A percentile compares a stretch with the other conserved stretches of the same genome.
Evolutionary conservation across 306 rosid genomes (phyloP).

Genomic region (Prunus kanzakura): DNA sequence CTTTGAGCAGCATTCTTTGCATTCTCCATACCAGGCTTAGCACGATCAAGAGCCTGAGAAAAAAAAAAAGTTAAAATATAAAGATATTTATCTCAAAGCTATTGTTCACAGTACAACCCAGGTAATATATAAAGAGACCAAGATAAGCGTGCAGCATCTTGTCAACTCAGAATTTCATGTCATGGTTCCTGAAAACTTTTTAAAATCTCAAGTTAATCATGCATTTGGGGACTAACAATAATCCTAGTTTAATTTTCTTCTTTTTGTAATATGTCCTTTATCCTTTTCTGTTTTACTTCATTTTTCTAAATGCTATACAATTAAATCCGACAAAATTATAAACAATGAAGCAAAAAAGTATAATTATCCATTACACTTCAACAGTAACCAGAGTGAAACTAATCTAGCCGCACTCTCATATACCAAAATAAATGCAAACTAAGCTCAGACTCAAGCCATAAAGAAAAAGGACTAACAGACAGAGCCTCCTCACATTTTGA

Average conservation of each 20-base stretch:
- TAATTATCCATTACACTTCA: no score
- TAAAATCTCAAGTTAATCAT: not conserved
- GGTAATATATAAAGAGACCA: not conserved
- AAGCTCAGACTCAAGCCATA: not conserved
- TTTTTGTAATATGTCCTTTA: no score
- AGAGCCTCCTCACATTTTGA: no score
- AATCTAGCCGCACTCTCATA: not conserved
- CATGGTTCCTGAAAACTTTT: not conserved
- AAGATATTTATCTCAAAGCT: not conserved
- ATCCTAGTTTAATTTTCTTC: no score
- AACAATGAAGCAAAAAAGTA: no score
- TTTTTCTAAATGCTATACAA: no score
- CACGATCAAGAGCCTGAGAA: conserved; percentile 78
- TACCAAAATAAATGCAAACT: not conserved
- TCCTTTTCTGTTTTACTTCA: no score
- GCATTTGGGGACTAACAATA: no score
- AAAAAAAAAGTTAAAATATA: not conserved
- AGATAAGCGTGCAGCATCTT: not conserved
- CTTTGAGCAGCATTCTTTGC: conserved; percentile 41
- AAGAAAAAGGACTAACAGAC: no score
- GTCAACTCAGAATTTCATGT: not conserved
- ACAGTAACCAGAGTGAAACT: not conserved
- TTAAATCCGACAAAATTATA: no score
- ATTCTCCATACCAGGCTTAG: conserved; percentile 59
- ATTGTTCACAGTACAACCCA: not conserved